Evolutionary conservation across 1,139 yeast species (phyloP), one percentile per base, ranked within the genome.

Genomic region (Kazachstania sp.): DNA sequence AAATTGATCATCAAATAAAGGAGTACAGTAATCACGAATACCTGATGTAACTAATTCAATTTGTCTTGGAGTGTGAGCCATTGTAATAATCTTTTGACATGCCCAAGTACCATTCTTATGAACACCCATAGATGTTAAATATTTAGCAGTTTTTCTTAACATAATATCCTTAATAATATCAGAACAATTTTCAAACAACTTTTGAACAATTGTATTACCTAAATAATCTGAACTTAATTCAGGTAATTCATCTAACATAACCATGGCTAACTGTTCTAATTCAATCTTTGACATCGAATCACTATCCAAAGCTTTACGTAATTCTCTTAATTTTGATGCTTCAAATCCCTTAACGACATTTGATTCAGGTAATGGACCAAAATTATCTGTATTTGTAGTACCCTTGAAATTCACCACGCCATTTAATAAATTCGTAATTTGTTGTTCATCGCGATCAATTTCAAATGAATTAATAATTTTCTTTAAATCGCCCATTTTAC

Each of bases 91-190:
- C 67, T 92, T 94, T 66, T 94, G 98, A 29, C 95, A 95, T 1
- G 97, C 97, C 98, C 98, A 92, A 3, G 99, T 92, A 52, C 99
- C 99, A 65, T 92, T 92, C 63, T 92, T 92, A 70, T 92, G 99
- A 49, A 87, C 83, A 58, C 97, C 94, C 70, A 92, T 82, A 59
- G 87, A 94, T 1, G 97, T 86, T 54, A 94, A 72, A 60, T 74
- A 86, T 20, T 94, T 95, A 2, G 86, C 73, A 45, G 94, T 78
- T 55, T 78, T 79, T 58, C 84, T 79, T 44, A 92, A 75, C 86
- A 94, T 84, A 67, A 84, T 77, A 57, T 85, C 82, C 61, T 86
- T 86, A 48, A 88, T 73, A 8, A 81, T 72, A 32, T 84, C 80
- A 3, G 86, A 77, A 45, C 90, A 78, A 45, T 75, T 71, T 45